Evolutionary conservation across 805 yeast species (phyloP).

Genomic region (Myxozyma lipomycoides): DNA sequence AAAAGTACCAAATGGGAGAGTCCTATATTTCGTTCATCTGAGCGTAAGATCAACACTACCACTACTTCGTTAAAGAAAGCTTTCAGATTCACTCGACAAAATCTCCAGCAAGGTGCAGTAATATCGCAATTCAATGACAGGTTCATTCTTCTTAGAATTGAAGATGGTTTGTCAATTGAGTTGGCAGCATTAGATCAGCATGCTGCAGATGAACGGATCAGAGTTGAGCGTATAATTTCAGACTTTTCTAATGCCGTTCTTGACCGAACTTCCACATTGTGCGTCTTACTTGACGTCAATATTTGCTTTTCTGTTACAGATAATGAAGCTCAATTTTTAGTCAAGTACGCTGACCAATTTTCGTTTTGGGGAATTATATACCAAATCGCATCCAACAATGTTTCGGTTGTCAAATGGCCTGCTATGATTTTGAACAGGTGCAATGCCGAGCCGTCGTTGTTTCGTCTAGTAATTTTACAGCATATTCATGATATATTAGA

Average conservation of each 20-base stretch:
- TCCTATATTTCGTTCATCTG: conserved; percentile 3
- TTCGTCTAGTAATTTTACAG: conserved; percentile 5
- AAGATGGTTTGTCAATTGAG: conserved; percentile 29
- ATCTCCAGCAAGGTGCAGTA: conserved; percentile 15
- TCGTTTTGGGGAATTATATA: conserved; percentile 46
- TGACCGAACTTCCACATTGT: background rate
- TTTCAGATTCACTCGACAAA: background rate
- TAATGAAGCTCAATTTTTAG: conserved; percentile 34
- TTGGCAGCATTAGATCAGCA: conserved; percentile 66
- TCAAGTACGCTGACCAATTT: conserved; percentile 6
- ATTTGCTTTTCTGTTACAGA: conserved; percentile 28
- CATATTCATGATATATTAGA: conserved; percentile 15
- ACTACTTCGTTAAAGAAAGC: background rate
- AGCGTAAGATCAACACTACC: conserved; percentile 1
- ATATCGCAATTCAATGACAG: conserved; percentile 55
- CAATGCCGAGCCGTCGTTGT: conserved; percentile 10
- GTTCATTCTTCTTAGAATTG: conserved; percentile 50
- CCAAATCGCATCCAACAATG: conserved; percentile 7
- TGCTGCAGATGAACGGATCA: conserved; percentile 75
- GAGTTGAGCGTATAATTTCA: conserved; percentile 50
- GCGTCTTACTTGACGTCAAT: background rate
- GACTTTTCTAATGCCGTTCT: conserved; percentile 36
- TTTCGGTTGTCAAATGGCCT: conserved; percentile 46
- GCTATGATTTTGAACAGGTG: conserved; percentile 39
- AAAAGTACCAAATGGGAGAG: conserved; percentile 5